Evolutionary conservation across 495 filamentous ascomycete species (phyloP), one percentile per base, ranked within the genome.

Genomic region (Penicillium paxilli): DNA sequence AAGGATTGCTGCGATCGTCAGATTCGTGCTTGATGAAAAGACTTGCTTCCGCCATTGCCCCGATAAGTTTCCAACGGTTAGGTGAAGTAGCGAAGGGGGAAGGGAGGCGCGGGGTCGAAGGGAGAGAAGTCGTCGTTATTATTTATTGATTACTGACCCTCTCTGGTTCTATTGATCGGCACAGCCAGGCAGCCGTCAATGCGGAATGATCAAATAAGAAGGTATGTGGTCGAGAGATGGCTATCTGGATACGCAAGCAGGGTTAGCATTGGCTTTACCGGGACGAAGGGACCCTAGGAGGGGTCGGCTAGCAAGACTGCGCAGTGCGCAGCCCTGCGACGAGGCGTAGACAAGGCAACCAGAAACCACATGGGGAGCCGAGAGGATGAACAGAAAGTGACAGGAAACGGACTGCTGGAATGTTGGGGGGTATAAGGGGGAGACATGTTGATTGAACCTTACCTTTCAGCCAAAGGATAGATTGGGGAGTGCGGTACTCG

Each of bases 1-100:
- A 79, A 41, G 68, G 65, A 46, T 65, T 85, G 60, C 71, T 73
- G 58, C 80, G 79, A 57, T 90, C 86, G 71, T 89, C 81, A 49
- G 86, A 83, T 72, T 92, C 88, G 71, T 85, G 80, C 71, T 92
- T 92, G 70, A 92, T 90, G 69, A 81, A 91, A 48, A 87, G 83
- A 65, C 80, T 80, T 54, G 71, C 65, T 65, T 72, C 71, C 35
- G 67, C 64, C 73, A 77, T 73, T 37, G 56, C 57, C 56, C 40
- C 57, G 52, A 47, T 51, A 56, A 49, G 37, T 26, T 32, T 44
- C 55, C 21, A 32, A 47, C 45, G 20, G 51, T 38, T 22, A 42
- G 28, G 30, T 37, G 41, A 25, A 24, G 48, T 23, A 37, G 32
- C 32, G 28, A 51, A 23, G 41, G 25, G 48, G 30, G 57, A 51